phyloP scores from a whole-genome alignment of 1,284 basidiomycete species.

The Ganoderma leucocontextum region DNA sequence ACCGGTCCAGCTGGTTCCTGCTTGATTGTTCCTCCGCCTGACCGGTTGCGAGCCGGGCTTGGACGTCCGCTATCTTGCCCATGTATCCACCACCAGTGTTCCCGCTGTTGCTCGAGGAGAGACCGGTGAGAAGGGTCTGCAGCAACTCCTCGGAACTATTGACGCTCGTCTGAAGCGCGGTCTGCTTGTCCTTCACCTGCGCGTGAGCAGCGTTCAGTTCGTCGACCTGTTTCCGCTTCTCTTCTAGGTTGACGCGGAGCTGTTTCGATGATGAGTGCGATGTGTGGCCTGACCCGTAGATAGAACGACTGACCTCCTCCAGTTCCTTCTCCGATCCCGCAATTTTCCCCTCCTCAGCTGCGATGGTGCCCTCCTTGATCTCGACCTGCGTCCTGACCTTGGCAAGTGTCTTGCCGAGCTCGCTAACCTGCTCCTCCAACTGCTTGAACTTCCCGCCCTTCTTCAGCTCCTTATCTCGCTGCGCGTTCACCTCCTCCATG shows the following conservation, averaged over 20 bases:
- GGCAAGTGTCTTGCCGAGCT: constrained; percentile 85
- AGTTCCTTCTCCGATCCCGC: constrained; percentile 63
- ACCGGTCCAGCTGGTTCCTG: constrained; percentile 81
- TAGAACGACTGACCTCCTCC: constrained; percentile 57
- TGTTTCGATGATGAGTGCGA: constrained; percentile 40
- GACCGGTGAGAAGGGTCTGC: constrained; percentile 93
- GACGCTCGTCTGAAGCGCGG: constrained; percentile 69
- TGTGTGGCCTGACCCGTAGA: neutral
- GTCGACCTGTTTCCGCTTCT: constrained; percentile 69
- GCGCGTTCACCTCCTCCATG: constrained; percentile 66
- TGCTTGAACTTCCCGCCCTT: constrained; percentile 83
- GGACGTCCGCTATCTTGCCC: constrained; percentile 94
- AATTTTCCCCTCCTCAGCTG: constrained; percentile 82
- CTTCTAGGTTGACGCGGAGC: constrained; percentile 63
- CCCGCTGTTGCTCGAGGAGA: constrained; percentile 72
- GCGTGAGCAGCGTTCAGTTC: constrained; percentile 70
- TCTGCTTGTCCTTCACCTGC: constrained; percentile 78
- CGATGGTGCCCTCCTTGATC: constrained; percentile 80
- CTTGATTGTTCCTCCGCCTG: constrained; percentile 89
- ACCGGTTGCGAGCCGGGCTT: constrained; percentile 78
- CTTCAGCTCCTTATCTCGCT: constrained; percentile 71
- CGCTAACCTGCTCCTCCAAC: constrained; percentile 81
- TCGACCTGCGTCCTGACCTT: constrained; percentile 91
- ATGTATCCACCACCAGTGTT: constrained; percentile 91
- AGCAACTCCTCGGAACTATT: constrained; percentile 91